Base-by-base conservation (phyloP, 768 basidiomycete species). In the Podaxis sp. region DNA sequence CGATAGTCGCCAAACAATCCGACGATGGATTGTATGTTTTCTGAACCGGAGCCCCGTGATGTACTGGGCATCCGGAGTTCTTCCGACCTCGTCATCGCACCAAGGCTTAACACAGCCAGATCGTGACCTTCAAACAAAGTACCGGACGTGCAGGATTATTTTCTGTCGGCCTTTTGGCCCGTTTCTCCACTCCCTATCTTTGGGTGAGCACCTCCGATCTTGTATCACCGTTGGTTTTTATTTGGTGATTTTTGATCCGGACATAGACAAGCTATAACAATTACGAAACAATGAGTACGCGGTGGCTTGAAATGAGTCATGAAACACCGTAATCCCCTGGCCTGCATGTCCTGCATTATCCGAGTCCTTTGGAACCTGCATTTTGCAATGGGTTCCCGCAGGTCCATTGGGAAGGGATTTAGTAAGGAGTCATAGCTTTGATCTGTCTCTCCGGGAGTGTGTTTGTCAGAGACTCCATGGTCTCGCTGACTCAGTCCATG, bases 191-290 rank as follows among this genome's bases (percentile, higher is more conserved):
- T 25, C 5, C 25, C 38, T 55, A 24, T 24, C 37, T 55, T 19
- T 8, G 4, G 24, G 15, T 19, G 38, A 43, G 24, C 19, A 13
- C 40, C 41, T 43, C 55, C 55, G 55, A 57, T 24, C 22, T 7
- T 57, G 25, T 57, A 57, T 57, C 38, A 46, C 55, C 55, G 55
- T 57, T 27, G 6, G 11, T 46, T 38, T 57, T 8, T 25, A 27
- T 27, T 46, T 43, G 9, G 33, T 33, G 27, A 8, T 22, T 11
- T 55, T 24, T 41, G 25, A 17, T 38, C n/a, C 55, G 9, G 41
- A 37, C 25, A 27, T 43, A 24, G 22, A 27, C 15, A 24, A 57
- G 15, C 25, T 27, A 57, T 1, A 13, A 22, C 38, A 25, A 4
- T 17, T n/a, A 24, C 40, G 25, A 15, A 43, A 27, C 9, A 43